These are phyloP conservation scores for Aspergillus versicolor DNA, from an alignment of 2,329 filamentous ascomycete genomes.

Conservation along the genomic window DNA sequence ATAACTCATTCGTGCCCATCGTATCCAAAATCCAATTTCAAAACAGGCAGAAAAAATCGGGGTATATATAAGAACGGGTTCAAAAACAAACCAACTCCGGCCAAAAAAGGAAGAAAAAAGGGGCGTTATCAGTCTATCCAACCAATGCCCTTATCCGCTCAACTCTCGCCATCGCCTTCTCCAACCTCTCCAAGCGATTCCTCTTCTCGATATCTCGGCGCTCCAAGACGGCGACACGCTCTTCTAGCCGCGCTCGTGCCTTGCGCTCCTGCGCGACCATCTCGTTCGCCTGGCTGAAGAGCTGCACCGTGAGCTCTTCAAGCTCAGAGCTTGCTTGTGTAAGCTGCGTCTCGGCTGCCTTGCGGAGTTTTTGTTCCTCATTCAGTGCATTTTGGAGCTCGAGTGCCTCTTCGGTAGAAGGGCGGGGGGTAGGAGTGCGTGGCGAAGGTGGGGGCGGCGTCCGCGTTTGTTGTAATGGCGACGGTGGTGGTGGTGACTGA, in stretches of 20 bases:
- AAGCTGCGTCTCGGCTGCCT: slow-evolving; percentile 57
- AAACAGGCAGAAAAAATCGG: not conserved
- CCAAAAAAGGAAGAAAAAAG: not conserved
- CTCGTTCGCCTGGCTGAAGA: slow-evolving; percentile 65
- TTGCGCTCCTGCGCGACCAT: slow-evolving; percentile 65
- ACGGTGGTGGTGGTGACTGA: not conserved
- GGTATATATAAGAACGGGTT: slow-evolving; percentile 10
- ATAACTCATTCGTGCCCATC: slow-evolving; percentile 9
- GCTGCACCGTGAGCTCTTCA: slow-evolving; percentile 59
- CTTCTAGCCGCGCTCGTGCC: slow-evolving; percentile 54
- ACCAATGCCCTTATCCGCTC: slow-evolving; percentile 59
- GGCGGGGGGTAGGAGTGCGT: slow-evolving; percentile 18
- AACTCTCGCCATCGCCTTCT: slow-evolving; percentile 57
- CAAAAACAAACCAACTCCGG: slow-evolving; percentile 6
- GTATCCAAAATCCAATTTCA: not conserved
- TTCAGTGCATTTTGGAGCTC: slow-evolving; percentile 55
- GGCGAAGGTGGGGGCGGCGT: slow-evolving; percentile 23
- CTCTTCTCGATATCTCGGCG: slow-evolving; percentile 50
- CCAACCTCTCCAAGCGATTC: slow-evolving; percentile 54
- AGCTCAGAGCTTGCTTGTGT: slow-evolving; percentile 57
- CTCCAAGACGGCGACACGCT: slow-evolving; percentile 48
- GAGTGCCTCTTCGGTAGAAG: slow-evolving; percentile 27
- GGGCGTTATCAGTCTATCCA: slow-evolving; percentile 21
- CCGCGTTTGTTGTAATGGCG: slow-evolving; percentile 6
- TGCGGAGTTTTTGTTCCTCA: slow-evolving; percentile 55